Evolutionary conservation across 2,329 filamentous ascomycete genomes (phyloP).

Genomic region (Penicillium crustosum): DNA sequence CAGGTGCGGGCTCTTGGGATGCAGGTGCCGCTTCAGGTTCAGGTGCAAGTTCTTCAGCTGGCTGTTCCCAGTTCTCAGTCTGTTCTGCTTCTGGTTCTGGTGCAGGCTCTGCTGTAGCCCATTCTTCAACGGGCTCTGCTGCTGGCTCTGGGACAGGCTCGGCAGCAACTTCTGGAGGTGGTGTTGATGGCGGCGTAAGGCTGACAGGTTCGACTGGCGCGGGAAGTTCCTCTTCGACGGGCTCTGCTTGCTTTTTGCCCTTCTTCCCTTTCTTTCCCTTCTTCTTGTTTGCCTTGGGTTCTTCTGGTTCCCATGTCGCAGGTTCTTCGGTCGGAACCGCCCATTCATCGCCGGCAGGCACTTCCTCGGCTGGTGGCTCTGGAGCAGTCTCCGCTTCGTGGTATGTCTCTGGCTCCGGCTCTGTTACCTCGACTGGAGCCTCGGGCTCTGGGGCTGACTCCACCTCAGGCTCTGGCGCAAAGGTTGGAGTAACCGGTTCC

Average conservation of each 20-base stretch:
- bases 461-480: background rate
- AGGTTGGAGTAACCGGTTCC: background rate
- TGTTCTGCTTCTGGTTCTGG: constrained; percentile 5
- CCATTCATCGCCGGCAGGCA: constrained; percentile 1
- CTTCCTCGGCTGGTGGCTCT: background rate
- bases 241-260: constrained; percentile 27
- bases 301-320: background rate
- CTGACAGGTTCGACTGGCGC: constrained; percentile 16
- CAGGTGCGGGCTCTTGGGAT: background rate
- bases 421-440: background rate
- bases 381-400: constrained; percentile 2
- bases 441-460: background rate
- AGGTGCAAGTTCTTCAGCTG: background rate
- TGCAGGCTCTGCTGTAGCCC: background rate
- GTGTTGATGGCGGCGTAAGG: constrained; percentile 42
- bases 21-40: background rate
- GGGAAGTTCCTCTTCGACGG: constrained; percentile 25
- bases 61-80: constrained; percentile 1
- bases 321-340: background rate
- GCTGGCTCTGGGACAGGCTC: constrained; percentile 4
- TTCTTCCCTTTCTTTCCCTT: constrained; percentile 33
- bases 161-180: constrained; percentile 27
- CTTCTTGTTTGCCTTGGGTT: constrained; percentile 12
- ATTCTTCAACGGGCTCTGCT: constrained; percentile 10
- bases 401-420: background rate